Evolutionary conservation across 495 filamentous ascomycete genomes (phyloP), one percentile per base, ranked within the genome.

Genomic region (Rhypophila decipiens): DNA sequence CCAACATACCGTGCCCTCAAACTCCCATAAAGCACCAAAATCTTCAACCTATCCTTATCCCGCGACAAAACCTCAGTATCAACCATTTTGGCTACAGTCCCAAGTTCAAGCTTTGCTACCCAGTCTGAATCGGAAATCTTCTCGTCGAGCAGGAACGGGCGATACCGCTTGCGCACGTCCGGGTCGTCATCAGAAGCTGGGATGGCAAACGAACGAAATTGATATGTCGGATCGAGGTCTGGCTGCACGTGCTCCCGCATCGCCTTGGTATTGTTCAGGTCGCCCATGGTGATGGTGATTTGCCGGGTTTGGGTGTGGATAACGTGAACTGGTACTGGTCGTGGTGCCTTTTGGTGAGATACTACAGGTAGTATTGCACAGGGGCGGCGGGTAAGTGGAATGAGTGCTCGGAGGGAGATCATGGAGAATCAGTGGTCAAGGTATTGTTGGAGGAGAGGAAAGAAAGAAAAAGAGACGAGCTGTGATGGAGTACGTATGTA

Each of bases 21-120:
- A 51, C 79, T 84, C 4, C 83, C 83, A 52, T 78, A 84, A 1
- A 86, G 64, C 0, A 86, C 79, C 8, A 86, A 61, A 3, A 87
- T 72, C 46, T 75, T 81, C 10, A 85, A 49, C 15, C 82, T 61
- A 10, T 74, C 54, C 23, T 65, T 63, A 15, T 66, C 63, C n/a
- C 49, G 49, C 9, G 46, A 36, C 0, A 82, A 49, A 39, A 80
- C 57, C 8, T 66, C 50, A 34, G 71, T 65, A 0, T 74, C 76
- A 60, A 86, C 72, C 51, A 60, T 38, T 43, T 74, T 62, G 12
- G 74, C 49, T 4, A 61, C 77, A 3, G 76, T 77, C n/a, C 62
- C 63, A 5, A 87, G 59, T 51, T 86, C 83, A 2, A 86, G 63
- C 41, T 60, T 50, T 5, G 63, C 61, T 34, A 85, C 59, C 80